These are phyloP conservation scores for Gossypium herbaceum DNA, from an alignment of 345 rosid species.

Conservation along the genomic window DNA sequence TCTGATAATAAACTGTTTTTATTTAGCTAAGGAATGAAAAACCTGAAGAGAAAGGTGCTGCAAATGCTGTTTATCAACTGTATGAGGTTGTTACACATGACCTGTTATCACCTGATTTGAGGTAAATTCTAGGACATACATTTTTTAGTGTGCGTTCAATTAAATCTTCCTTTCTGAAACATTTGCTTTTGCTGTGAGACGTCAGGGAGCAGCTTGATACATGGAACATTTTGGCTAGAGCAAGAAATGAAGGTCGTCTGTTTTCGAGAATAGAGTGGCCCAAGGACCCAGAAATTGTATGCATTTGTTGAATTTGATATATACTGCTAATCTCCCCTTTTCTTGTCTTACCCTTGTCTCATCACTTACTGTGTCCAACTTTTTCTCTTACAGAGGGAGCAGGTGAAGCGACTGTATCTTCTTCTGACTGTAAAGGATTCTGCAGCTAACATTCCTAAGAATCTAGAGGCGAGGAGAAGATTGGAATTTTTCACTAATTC, in stretches of 20 bases:
- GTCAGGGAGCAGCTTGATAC: constrained; percentile 94
- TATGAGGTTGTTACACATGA: constrained; percentile 92
- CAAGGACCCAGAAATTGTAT: constrained; percentile 87
- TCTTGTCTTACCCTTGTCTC: constrained; percentile 19
- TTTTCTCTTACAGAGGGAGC: constrained; percentile 67
- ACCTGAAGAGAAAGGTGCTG: constrained; percentile 81
- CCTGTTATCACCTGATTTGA: constrained; percentile 71
- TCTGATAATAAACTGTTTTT: constrained; percentile 20
- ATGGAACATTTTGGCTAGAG: constrained; percentile 85
- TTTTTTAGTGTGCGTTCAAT: background rate
- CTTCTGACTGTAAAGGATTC: constrained; percentile 96
- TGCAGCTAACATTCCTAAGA: constrained; percentile 90
- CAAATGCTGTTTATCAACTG: constrained; percentile 67
- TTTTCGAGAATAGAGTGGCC: constrained; percentile 92
- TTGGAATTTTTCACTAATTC: constrained; percentile 86
- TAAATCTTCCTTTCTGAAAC: background rate
- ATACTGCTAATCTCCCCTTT: background rate
- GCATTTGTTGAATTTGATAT: constrained; percentile 11
- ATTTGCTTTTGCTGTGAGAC: constrained; percentile 15
- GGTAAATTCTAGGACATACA: constrained; percentile 39
- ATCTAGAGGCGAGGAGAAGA: constrained; percentile 98
- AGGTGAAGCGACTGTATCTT: constrained; percentile 88
- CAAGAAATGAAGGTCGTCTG: constrained; percentile 80
- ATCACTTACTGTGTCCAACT: constrained; percentile 13
- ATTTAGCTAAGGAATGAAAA: constrained; percentile 69